Evolutionary conservation across 108 stramenopile genomes (phyloP).

Genomic region (Nitzschia putrida): DNA sequence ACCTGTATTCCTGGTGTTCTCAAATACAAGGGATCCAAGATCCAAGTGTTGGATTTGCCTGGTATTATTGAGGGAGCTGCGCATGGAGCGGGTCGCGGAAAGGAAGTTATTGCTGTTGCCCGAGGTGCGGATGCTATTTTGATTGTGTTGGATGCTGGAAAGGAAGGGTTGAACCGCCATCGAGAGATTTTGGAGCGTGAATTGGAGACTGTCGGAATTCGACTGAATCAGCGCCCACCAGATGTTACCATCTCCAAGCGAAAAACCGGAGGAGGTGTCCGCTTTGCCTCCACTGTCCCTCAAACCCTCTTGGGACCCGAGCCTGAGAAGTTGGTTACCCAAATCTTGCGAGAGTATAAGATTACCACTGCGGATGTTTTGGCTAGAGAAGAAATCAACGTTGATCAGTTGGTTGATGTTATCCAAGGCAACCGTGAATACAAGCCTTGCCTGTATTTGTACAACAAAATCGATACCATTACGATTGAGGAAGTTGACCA

Average conservation of each 20-base stretch:
- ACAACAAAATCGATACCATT: constrained; percentile 98
- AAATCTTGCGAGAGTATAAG: constrained; percentile 92
- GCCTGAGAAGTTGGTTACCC: constrained; percentile 88
- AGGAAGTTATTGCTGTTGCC: constrained; percentile 98
- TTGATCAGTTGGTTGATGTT: constrained; percentile 98
- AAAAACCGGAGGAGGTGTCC: constrained; percentile 88
- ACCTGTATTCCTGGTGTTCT: constrained; percentile 98
- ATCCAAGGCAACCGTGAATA: constrained; percentile 95
- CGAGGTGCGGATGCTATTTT: constrained; percentile 93
- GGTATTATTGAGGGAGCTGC: constrained; percentile 99
- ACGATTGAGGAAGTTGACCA: constrained; percentile 97
- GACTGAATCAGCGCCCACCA: constrained; percentile 91
- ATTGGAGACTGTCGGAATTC: constrained; percentile 97
- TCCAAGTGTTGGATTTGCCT: constrained; percentile 98
- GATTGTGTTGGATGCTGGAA: constrained; percentile 97
- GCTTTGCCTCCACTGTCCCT: constrained; percentile 90
- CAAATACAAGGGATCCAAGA: constrained; percentile 79
- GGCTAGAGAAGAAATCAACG: constrained; percentile 91
- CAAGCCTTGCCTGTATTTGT: constrained; percentile 94
- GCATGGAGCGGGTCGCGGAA: constrained; percentile 95
- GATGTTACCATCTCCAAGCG: constrained; percentile 91
- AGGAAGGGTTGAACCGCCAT: constrained; percentile 96
- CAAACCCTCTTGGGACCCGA: constrained; percentile 92
- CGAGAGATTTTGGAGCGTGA: constrained; percentile 95
- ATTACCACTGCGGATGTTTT: constrained; percentile 94